Evolutionary conservation across 2,329 filamentous ascomycete genomes (phyloP), one percentile per base, ranked within the genome.

Genomic region (Beauveria sp.): DNA sequence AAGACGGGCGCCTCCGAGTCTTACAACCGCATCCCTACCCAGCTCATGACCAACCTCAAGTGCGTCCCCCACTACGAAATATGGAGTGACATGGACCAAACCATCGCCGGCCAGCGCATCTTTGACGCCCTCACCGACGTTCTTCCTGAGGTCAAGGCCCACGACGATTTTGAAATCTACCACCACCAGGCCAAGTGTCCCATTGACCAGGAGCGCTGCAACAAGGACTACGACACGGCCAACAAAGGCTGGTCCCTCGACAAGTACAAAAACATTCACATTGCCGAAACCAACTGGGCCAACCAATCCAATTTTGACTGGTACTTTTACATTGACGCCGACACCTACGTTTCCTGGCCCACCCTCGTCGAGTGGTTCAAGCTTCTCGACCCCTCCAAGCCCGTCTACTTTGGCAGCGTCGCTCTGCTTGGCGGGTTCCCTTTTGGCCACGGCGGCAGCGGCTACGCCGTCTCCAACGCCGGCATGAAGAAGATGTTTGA

Each of bases 211-310:
- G 76, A 77, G 49, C 76, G 75, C 58, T 79, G 80, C 65, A 75
- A 75, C 63, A 73, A 70, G 68, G 40, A 63, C 61, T 61, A 65
- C 58, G 60, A 70, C 53, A 61, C 62, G 7, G 64, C 62, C 60
- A 61, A 67, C 63, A 71, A 76, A 24, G 76, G 75, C 1, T 86
- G 82, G 83, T 75, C 73, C 20, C 70, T 86, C 45, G 83, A 86
- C 73, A 85, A 84, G 72, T 86, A 84, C 73, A 86, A 86, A 71
- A 85, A 84, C 68, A 73, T 84, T 51, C 82, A 84, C 68, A 84
- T 85, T 68, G 78, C 82, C 14, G 78, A 83, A 70, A 81, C 83
- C 71, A 70, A 79, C 0, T 85, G 78, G 66, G 67, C 71, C 26
- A 70, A 80, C 70, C 76, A 78, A 9, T 82, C 82, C 10, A 67